Base-by-base conservation (phyloP, 768 basidiomycete genomes). In the Tulasnella sp. region DNA sequence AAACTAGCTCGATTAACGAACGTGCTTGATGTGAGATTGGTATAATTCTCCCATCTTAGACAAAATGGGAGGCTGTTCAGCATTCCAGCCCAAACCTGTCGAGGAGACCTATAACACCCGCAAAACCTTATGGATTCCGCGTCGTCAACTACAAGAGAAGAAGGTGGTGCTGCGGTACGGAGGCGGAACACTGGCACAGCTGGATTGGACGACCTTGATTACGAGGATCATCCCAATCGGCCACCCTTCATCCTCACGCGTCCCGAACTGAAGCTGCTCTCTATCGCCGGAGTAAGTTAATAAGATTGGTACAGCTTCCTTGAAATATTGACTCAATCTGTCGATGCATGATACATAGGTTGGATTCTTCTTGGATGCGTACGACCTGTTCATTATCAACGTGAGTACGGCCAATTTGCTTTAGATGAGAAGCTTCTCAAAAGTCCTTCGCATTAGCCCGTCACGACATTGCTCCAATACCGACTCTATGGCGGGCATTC, bases 401-500 rank as follows among this genome's bases (percentile, higher is more conserved):
- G 44, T 60, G 26, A 59, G 60, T 41, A 48, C 32, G n/a, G n/a
- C n/a, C n/a, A n/a, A n/a, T n/a, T n/a, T n/a, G n/a, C n/a, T n/a
- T 19, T 21, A 26, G 41, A n/a, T 51, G 34, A 27, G 17, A 5
- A 29, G 27, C 21, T 24, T 51, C 21, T 23, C 5, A 26, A 32
- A 9, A 17, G 29, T 9, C 38, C 38, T 3, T 32, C 29, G 7
- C 15, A 41, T 9, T 30, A 60, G 58, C 63, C 51, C 21, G 45
- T 58, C 21, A 27, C 61, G 27, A 45, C 49, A 2, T 58, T 62
- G 56, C 85, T 38, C 80, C 52, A 84, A 68, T 83, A 78, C 64
- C 77, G 82, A 27, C 73, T 84, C 17, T 85, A 83, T 65, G 75
- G 70, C 45, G 81, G 81, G 3, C 58, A 66, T 0, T 64, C 68